Percentiles rank a stretch among this genome's conserved stretches.
Evolutionary conservation across 371 early-diverging fungal genomes (phyloP).

Genomic region (Nematocida major): DNA sequence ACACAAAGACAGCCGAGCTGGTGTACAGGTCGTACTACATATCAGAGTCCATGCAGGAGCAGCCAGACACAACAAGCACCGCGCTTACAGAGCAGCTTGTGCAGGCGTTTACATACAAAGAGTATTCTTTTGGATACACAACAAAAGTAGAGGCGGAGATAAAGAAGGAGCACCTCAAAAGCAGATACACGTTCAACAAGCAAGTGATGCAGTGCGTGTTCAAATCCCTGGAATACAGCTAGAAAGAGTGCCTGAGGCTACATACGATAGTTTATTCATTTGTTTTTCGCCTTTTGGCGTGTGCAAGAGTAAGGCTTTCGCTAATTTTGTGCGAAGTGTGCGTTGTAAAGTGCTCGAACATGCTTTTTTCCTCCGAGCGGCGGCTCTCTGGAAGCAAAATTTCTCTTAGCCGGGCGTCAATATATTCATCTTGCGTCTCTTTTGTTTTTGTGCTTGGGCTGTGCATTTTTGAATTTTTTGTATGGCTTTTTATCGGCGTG

Average conservation of each 20-base stretch:
- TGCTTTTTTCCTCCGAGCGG: not conserved
- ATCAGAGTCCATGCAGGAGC: not conserved
- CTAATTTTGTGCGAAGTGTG: no score
- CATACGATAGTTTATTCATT: no score
- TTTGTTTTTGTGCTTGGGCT: no score
- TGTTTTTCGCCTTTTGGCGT: not conserved
- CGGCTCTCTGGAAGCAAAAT: no score
- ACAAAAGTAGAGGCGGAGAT: not conserved
- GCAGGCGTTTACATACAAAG: slow-evolving; percentile 30
- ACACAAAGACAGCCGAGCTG: not conserved
- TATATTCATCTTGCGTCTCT: no score
- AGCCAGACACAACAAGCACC: not conserved
- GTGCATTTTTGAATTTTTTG: no score
- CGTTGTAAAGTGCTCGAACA: slow-evolving; percentile 6
- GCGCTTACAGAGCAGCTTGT: not conserved
- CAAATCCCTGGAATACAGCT: no score
- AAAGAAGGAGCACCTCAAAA: slow-evolving; percentile 4
- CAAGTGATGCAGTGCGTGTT: slow-evolving; percentile 9
- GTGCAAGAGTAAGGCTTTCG: not conserved
- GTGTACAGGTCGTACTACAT: not conserved
- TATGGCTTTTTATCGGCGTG: no score
- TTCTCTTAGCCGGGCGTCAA: no score
- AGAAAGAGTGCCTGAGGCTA: no score
- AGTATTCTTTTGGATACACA: slow-evolving; percentile 33
- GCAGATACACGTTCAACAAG: slow-evolving; percentile 30